These are phyloP conservation scores for Picea sitchensis DNA, from an alignment of 75 land plant genomes.

Conservation along the genomic window DNA sequence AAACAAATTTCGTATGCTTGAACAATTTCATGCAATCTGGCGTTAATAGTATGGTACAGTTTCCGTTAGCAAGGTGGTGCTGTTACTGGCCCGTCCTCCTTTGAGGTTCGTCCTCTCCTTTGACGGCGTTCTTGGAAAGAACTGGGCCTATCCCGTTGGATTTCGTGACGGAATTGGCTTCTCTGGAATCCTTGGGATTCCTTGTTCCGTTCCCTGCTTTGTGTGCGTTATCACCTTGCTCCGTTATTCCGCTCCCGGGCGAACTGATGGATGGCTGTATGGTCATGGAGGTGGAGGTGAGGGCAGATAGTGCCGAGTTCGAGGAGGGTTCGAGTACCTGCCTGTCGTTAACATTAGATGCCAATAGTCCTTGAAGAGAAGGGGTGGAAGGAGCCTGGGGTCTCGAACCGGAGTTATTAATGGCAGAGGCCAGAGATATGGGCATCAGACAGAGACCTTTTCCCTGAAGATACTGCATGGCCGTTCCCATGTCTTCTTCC, in stretches of 20 bases:
- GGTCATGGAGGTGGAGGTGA: not conserved
- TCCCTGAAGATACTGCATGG: conserved; percentile 95
- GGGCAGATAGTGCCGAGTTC: conserved; percentile 5
- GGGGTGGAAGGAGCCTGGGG: not conserved
- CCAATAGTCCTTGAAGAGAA: conserved; percentile 7
- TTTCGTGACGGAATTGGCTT: conserved; percentile 9
- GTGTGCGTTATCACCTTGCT: not conserved
- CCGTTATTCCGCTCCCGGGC: conserved; percentile 10
- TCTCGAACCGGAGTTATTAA: conserved; percentile 36
- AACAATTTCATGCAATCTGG: conserved; percentile 7
- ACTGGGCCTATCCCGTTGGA: conserved; percentile 1
- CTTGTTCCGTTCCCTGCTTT: conserved; percentile 1
- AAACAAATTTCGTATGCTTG: conserved; percentile 1
- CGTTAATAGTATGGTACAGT: not conserved
- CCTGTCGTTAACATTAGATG: not conserved
- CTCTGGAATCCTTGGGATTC: conserved; percentile 11
- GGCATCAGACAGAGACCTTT: conserved; percentile 98
- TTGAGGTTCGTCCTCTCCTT: conserved; percentile 1
- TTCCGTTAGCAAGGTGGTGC: not conserved
- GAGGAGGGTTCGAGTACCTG: conserved; percentile 5
- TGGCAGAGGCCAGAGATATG: conserved; percentile 83
- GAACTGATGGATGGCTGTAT: conserved; percentile 5
- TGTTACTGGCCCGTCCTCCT: not conserved
- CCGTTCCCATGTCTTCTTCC: conserved; percentile 98
- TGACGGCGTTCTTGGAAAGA: not conserved